Conservation (phyloP, 352 stramenopile genomes). For the Stephanocyclus meneghinianus region DNA sequence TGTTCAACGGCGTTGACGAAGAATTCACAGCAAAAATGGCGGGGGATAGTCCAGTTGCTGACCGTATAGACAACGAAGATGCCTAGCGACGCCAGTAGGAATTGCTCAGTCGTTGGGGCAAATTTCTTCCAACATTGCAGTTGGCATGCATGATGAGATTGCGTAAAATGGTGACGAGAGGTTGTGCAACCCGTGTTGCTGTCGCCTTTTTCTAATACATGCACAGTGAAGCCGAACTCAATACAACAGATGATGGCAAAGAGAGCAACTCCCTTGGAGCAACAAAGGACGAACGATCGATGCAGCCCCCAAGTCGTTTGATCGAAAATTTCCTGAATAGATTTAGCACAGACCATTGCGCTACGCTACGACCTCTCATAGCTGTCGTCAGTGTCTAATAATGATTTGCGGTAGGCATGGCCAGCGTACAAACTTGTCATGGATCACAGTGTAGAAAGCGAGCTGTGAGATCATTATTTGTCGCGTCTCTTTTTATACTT, state of each 20-base stretch:
- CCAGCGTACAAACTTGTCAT: conserved; percentile 66
- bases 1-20: conserved; percentile 34
- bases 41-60: conserved; percentile 12
- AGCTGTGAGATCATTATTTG: conserved; percentile 26
- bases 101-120: conserved; percentile 51
- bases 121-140: conserved; percentile 56
- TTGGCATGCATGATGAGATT: conserved; percentile 40
- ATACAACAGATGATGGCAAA: conserved; percentile 2
- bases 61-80: conserved; percentile 50
- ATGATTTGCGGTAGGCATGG: conserved; percentile 61
- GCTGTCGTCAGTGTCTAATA: conserved; percentile 53
- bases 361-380: conserved; percentile 52
- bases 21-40: too few species aligned
- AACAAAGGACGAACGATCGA: not conserved
- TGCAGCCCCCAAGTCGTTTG: conserved; percentile 38
- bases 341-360: conserved; percentile 50
- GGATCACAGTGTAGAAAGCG: conserved; percentile 51
- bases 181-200: conserved; percentile 28
- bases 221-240: conserved; percentile 4
- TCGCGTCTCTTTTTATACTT: not conserved
- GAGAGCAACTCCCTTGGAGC: not conserved
- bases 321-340: conserved; percentile 34
- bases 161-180: conserved; percentile 47
- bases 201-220: conserved; percentile 39
- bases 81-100: conserved; percentile 35